Evolutionary conservation across 306 rosid genomes (phyloP).

Genomic region (Urtica urens): DNA sequence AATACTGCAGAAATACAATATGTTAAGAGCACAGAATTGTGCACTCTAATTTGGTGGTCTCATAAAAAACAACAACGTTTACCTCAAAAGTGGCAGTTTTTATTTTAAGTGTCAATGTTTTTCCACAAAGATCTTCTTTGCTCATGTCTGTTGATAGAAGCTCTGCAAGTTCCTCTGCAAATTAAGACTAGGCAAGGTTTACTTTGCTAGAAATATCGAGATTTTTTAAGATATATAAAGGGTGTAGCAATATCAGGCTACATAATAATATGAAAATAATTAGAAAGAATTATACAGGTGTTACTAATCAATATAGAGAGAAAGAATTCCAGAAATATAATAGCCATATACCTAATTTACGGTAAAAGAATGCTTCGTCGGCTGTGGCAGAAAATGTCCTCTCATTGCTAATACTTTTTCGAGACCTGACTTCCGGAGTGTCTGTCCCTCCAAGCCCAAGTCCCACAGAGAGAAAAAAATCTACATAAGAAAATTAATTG

Average conservation of each 20-base stretch:
- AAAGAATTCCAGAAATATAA: neutral
- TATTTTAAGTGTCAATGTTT: slow-evolving; percentile 80
- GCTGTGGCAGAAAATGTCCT: slow-evolving; percentile 80
- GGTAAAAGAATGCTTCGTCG: slow-evolving; percentile 40
- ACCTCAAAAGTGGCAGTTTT: slow-evolving; percentile 94
- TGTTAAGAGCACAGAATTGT: neutral
- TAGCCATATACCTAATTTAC: slow-evolving; percentile 45
- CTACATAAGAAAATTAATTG: slow-evolving; percentile 45
- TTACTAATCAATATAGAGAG: too few relatives aligned
- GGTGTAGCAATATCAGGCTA: too few relatives aligned
- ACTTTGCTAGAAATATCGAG: slow-evolving; percentile 7
- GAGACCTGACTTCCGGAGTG: slow-evolving; percentile 49
- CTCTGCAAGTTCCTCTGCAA: slow-evolving; percentile 87
- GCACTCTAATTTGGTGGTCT: neutral
- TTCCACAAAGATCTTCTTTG: slow-evolving; percentile 69
- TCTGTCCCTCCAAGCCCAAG: slow-evolving; percentile 76
- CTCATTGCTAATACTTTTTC: slow-evolving; percentile 88
- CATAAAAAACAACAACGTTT: slow-evolving; percentile 15
- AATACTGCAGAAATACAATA: too few relatives aligned
- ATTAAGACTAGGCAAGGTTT: slow-evolving; percentile 18
- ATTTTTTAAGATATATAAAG: too few relatives aligned
- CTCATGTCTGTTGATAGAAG: slow-evolving; percentile 78
- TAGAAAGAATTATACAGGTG: too few relatives aligned
- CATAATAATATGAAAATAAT: too few relatives aligned
- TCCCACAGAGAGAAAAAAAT: slow-evolving; percentile 79